Evolutionary conservation across 768 basidiomycete species (phyloP).

Genomic region (Pisolithus sp.): DNA sequence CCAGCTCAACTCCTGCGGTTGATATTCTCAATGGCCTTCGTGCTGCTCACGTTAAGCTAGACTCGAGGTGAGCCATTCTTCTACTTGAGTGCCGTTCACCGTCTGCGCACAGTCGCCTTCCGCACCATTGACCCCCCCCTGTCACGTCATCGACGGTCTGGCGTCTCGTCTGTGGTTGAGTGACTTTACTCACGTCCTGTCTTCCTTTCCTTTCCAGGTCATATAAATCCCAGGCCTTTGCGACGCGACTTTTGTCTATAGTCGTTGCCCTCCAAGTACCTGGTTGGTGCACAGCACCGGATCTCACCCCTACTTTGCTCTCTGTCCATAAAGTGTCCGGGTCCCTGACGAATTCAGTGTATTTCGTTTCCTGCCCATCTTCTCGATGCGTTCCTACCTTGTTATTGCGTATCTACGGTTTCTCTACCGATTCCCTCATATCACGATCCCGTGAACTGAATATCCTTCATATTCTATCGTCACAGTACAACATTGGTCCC

Average conservation of each 20-base stretch:
- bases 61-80: conserved; percentile 60
- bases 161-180: conserved; percentile 15
- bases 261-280: conserved; percentile 50
- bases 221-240: conserved; percentile 56
- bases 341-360: conserved; percentile 92
- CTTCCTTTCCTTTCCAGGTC: conserved; percentile 37
- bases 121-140: conserved; percentile 22
- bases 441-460: conserved; percentile 83
- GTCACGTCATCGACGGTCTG: conserved; percentile 25
- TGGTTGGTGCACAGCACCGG: conserved; percentile 44
- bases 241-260: conserved; percentile 48
- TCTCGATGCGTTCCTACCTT: conserved; percentile 51
- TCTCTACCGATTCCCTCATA: conserved; percentile 80
- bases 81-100: conserved; percentile 17
- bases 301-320: conserved; percentile 43
- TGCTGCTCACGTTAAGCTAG: conserved; percentile 49
- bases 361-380: conserved; percentile 79
- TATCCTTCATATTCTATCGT: conserved; percentile 84
- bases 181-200: conserved; percentile 13
- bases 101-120: background rate
- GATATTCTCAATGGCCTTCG: conserved; percentile 54
- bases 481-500: conserved; percentile 83
- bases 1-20: conserved; percentile 34
- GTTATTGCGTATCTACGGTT: conserved; percentile 87
- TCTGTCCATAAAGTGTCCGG: conserved; percentile 80